These are phyloP conservation scores for Viscum album DNA, from an alignment of 177 flowering plant species.

Conservation along the genomic window DNA sequence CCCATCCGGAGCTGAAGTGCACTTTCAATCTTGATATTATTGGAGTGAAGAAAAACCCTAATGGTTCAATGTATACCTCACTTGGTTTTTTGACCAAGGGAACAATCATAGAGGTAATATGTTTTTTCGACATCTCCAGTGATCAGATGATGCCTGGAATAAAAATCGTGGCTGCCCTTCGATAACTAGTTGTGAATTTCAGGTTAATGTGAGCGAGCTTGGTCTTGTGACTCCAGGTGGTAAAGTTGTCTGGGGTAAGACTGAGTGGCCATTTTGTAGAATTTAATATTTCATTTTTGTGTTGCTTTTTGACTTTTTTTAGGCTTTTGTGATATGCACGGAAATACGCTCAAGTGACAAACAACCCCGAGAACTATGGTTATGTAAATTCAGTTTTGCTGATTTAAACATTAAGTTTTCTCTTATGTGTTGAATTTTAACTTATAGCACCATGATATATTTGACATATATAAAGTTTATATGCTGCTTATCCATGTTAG, in stretches of 20 bases:
- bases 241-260: slow-evolving; percentile 93
- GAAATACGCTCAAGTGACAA: slow-evolving; percentile 92
- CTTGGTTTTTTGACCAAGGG: slow-evolving; percentile 92
- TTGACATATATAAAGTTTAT: no score
- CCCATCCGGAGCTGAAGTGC: slow-evolving; percentile 92
- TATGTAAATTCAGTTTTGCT: slow-evolving; percentile 83
- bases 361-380: slow-evolving; percentile 90
- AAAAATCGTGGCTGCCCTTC: not conserved
- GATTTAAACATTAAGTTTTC: no score
- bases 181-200: slow-evolving; percentile 10
- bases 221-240: slow-evolving; percentile 98
- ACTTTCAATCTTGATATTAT: slow-evolving; percentile 93
- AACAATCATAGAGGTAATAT: slow-evolving; percentile 78
- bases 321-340: slow-evolving; percentile 32
- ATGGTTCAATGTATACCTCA: slow-evolving; percentile 91
- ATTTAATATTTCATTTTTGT: not conserved
- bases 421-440: no score
- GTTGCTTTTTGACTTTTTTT: not conserved
- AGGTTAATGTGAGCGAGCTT: slow-evolving; percentile 94
- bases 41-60: slow-evolving; percentile 94
- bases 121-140: not conserved
- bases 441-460: no score
- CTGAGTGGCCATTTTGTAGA: not conserved
- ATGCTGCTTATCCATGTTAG: no score
- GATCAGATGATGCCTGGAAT: not conserved